Conservation (phyloP, 1,284 basidiomycete species). For the Quambalaria eucalypti region DNA sequence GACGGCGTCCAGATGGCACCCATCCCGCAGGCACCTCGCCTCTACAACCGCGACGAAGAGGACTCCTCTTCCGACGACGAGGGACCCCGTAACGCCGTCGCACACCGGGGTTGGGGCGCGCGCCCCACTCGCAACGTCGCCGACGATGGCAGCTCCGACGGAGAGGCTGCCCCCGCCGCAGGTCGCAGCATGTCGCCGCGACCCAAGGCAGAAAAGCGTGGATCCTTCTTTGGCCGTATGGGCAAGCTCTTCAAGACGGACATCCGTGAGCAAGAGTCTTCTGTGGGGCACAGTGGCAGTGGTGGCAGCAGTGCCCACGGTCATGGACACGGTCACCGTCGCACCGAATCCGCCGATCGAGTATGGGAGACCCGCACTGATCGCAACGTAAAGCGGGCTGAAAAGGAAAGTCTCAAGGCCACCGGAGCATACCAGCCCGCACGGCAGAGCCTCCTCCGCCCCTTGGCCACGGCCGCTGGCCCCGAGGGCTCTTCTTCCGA, state of each 20-base stretch:
- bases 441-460: neutral
- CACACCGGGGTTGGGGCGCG: conserved; percentile 6
- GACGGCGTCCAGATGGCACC: conserved; percentile 23
- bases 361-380: conserved; percentile 22
- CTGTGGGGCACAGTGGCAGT: neutral
- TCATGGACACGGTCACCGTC: too few species aligned
- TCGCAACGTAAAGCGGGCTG: conserved; percentile 9
- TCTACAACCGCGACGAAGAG: conserved; percentile 6
- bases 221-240: conserved; percentile 35
- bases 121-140: conserved; percentile 3
- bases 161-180: conserved; percentile 12
- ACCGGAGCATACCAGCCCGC: neutral
- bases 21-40: conserved; percentile 17
- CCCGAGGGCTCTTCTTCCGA: conserved; percentile 19
- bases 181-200: neutral
- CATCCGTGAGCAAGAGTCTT: conserved; percentile 9
- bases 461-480: conserved; percentile 2
- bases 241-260: conserved; percentile 44
- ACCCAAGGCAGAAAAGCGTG: conserved; percentile 17
- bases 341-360: conserved; percentile 1
- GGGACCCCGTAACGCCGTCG: neutral
- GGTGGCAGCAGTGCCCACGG: neutral
- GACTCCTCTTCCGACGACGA: conserved; percentile 7
- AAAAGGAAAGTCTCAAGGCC: conserved; percentile 8
- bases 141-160: conserved; percentile 5